Conservation (phyloP, 495 filamentous ascomycete species). For the Hypoxylon rickii region DNA sequence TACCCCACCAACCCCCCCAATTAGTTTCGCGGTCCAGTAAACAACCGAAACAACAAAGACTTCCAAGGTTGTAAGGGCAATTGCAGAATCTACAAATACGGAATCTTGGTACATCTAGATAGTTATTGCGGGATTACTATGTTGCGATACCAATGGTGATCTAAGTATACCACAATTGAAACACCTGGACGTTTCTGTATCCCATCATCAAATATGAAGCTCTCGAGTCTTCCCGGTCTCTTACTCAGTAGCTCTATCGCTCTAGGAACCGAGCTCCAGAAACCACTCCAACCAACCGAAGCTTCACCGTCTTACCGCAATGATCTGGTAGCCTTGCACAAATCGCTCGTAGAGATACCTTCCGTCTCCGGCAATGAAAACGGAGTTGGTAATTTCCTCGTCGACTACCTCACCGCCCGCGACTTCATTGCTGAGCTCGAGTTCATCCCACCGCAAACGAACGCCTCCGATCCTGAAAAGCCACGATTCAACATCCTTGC, state of each 20-base stretch:
- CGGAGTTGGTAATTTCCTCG: slow-evolving; percentile 69
- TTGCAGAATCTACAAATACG: no score
- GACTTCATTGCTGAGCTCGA: slow-evolving; percentile 63
- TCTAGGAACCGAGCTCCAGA: slow-evolving; percentile 16
- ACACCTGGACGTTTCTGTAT: background rate
- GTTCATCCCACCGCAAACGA: slow-evolving; percentile 63
- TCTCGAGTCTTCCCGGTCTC: slow-evolving; percentile 8
- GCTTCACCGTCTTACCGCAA: slow-evolving; percentile 45
- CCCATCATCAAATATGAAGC: slow-evolving; percentile 8
- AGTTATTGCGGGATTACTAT: no score
- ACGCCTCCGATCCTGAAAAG: slow-evolving; percentile 48
- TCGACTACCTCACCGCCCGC: slow-evolving; percentile 58
- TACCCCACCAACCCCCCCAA: no score
- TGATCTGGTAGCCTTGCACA: slow-evolving; percentile 75
- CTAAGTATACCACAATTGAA: no score
- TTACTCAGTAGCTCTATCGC: slow-evolving; percentile 19
- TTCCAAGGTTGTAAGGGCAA: no score
- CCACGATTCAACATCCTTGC: slow-evolving; percentile 73
- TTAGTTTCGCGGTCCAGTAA: no score
- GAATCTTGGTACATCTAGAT: no score
- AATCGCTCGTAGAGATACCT: slow-evolving; percentile 71
- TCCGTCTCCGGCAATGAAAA: slow-evolving; percentile 79
- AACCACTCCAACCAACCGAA: slow-evolving; percentile 4
- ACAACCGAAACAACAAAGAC: no score
- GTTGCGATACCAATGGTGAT: no score